Base-by-base conservation (phyloP, 768 basidiomycete genomes). In the Pulveroboletus sp. region DNA sequence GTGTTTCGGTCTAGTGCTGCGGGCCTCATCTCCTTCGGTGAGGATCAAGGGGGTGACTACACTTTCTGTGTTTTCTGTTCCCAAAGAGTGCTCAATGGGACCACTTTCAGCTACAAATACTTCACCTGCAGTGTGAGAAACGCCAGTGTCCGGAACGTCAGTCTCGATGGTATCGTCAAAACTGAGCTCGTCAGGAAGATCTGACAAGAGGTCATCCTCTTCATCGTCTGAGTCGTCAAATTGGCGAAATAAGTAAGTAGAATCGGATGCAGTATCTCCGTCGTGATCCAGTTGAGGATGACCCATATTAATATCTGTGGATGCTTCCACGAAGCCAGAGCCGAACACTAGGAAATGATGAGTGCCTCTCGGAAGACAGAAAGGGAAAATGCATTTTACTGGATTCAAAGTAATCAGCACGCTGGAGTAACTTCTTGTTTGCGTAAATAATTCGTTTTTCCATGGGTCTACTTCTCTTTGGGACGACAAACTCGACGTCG, bases 401-500 rank as follows among this genome's bases (percentile, higher is more conserved):
- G 5, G 81, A 79, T 49, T 82, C 72, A 57, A 93, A 93, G 64
- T 93, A 92, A 30, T 89, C 86, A 5, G 84, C 80, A 50, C 91
- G 70, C 55, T 75, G 71, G 7, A 93, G 73, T 38, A 93, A 60
- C 58, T 76, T 80, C 56, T 77, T 80, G 39, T 81, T 80, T 1
- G 89, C 90, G 63, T 80, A 86, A 55, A 93, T 86, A 14, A 61
- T 61, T 14, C 73, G 66, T 26, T 59, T 56, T 37, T 69, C 73
- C 21, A 68, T 65, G 14, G 69, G 69, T 26, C 72, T 64, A 21
- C 66, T 65, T 31, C 73, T 61, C 30, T 69, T 69, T 0, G 86
- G 86, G 28, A 93, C 70, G 17, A 91, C 71, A 56, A 93, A 93
- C 63, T 86, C 83, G 15, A 93, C 80, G 58, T 93, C 90, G 6